Percentiles rank a stretch among this genome's conserved stretches.
Evolutionary conservation across 768 basidiomycete species (phyloP).

Genomic region (Leccinellum rugosiceps): DNA sequence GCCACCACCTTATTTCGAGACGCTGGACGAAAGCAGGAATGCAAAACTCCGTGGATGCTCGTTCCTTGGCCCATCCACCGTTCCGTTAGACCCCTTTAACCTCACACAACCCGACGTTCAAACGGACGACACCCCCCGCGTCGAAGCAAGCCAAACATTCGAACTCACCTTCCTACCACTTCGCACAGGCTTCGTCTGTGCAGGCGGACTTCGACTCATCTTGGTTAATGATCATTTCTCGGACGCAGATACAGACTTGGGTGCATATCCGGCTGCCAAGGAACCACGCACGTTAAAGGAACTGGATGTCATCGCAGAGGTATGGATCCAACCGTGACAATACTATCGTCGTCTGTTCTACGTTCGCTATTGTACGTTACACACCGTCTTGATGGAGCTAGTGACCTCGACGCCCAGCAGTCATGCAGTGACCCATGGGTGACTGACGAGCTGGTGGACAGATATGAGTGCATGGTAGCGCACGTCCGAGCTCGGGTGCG

Average conservation of each 20-base stretch:
- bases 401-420: neutral
- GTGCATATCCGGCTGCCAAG: slow-evolving; percentile 22
- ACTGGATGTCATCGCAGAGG: slow-evolving; percentile 68
- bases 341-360: slow-evolving; percentile 10
- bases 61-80: slow-evolving; percentile 51
- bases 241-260: slow-evolving; percentile 33
- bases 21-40: slow-evolving; percentile 34
- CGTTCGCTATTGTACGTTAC: slow-evolving; percentile 4
- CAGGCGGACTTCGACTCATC: slow-evolving; percentile 72
- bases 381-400: neutral
- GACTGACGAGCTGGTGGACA: slow-evolving; percentile 89
- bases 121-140: slow-evolving; percentile 23
- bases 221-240: slow-evolving; percentile 54
- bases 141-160: slow-evolving; percentile 52
- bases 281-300: slow-evolving; percentile 59
- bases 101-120: slow-evolving; percentile 20
- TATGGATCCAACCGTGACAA: slow-evolving; percentile 52
- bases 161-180: slow-evolving; percentile 60
- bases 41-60: slow-evolving; percentile 33
- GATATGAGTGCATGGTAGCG: slow-evolving; percentile 89
- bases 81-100: slow-evolving; percentile 44
- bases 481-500: slow-evolving; percentile 82
- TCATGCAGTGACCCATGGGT: slow-evolving; percentile 66
- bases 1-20: slow-evolving; percentile 48
- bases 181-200: slow-evolving; percentile 53